Evolutionary conservation across 768 basidiomycete genomes (phyloP), one percentile per base, ranked within the genome.

Genomic region (Mycena pura): DNA sequence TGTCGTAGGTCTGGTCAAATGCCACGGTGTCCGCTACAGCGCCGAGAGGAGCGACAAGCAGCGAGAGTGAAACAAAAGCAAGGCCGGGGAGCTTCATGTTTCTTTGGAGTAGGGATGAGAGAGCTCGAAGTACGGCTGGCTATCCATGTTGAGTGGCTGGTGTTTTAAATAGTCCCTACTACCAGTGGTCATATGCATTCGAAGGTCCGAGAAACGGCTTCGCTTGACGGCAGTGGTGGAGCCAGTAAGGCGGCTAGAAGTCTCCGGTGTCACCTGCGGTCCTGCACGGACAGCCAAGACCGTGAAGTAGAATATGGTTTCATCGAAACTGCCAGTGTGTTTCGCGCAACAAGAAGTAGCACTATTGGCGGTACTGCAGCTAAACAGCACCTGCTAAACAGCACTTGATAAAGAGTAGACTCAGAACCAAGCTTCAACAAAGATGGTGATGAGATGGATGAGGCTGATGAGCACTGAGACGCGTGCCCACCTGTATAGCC

Each of bases 1-100:
- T 72, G 73, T 88, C 89, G 71, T 86, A 90, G 3, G 72, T 52
- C 17, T 73, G 40, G 74, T 88, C 85, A 66, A 76, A 87, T 54
- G 80, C 66, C 1, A 70, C 71, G 19, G 68, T 76, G 44, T 71
- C 63, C 15, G 76, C 69, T n/a, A 62, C 45, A 41, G 66, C 65
- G 19, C 69, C 68, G 25, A 72, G 40, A 49, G 70, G 50, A 15
- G 36, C 55, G 58, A 76, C 60, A n/a, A n/a, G n/a, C n/a, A 11
- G 68, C 50, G 51, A 74, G 50, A 53, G 72, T 51, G 9, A 70
- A 28, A 72, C 32, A 31, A 60, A 56, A 31, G 64, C 19, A 47
- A 73, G 29, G 47, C 60, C 58, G 27, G 70, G 45, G 63, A 76
- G 63, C 67, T 78, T 76, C 78, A 80, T 79, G 40, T 64, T 72